phyloP scores from a whole-genome alignment of 2,329 filamentous ascomycete genomes.

The Sphaceloma murrayae region DNA sequence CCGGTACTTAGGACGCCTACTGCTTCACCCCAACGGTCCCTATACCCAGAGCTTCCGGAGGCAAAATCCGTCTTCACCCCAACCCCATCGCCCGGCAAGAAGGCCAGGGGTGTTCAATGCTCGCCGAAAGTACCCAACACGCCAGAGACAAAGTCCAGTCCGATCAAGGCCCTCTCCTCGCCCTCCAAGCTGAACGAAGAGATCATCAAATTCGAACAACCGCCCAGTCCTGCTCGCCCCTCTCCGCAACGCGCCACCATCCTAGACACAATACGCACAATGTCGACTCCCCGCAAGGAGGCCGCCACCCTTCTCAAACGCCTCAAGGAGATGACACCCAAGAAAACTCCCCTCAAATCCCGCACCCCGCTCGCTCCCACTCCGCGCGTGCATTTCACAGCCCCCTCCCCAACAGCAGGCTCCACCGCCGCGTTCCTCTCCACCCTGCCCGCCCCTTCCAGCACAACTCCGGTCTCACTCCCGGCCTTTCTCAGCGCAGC shows the following conservation, averaged over 20 bases:
- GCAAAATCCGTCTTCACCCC: slow-evolving; percentile 15
- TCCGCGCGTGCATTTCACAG: slow-evolving; percentile 23
- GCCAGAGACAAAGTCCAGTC: slow-evolving; percentile 7
- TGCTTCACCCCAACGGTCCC: slow-evolving; percentile 5
- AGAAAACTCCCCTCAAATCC: slow-evolving; percentile 29
- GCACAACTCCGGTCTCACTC: slow-evolving; percentile 49
- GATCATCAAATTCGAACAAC: slow-evolving; percentile 3
- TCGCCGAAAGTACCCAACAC: slow-evolving; percentile 10
- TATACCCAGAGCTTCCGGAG: slow-evolving; percentile 13
- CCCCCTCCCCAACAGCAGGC: slow-evolving; percentile 23
- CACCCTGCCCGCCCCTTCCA: slow-evolving; percentile 15
- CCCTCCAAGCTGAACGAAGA: background rate
- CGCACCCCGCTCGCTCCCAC: slow-evolving; percentile 34
- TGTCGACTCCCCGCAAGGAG: slow-evolving; percentile 42
- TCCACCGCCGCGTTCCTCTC: background rate
- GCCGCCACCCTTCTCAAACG: slow-evolving; percentile 32
- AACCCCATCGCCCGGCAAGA: slow-evolving; percentile 15
- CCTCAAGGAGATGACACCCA: slow-evolving; percentile 25
- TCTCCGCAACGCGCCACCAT: slow-evolving; percentile 23
- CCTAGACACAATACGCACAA: slow-evolving; percentile 38
- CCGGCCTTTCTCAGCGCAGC: slow-evolving; percentile 93
- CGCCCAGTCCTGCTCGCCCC: background rate
- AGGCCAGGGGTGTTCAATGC: background rate
- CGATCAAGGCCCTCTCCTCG: slow-evolving; percentile 4
- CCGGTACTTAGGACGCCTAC: slow-evolving; percentile 4